Evolutionary conservation across 2,329 filamentous ascomycete species (phyloP).

Genomic region (Penicillium sp.): DNA sequence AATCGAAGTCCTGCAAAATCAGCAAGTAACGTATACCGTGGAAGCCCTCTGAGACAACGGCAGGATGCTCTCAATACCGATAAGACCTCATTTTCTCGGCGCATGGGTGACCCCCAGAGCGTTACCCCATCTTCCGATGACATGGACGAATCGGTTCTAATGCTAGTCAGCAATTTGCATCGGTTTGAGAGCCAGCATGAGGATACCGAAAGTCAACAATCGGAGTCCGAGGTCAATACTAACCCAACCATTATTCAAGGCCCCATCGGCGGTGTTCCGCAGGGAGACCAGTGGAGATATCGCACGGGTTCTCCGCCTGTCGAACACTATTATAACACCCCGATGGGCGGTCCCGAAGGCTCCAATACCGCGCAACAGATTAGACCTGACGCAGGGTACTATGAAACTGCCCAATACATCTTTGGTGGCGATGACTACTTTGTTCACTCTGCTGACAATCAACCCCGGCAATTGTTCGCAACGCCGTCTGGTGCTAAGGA

Average conservation of each 20-base stretch:
- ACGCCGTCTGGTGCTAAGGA: conserved; percentile 64
- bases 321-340: conserved; percentile 39
- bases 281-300: conserved; percentile 55
- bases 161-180: conserved; percentile 63
- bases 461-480: conserved; percentile 42
- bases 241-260: conserved; percentile 82
- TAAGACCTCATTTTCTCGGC: conserved; percentile 39
- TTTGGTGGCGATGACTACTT: conserved; percentile 41
- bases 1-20: conserved; percentile 30
- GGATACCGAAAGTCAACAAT: conserved; percentile 63
- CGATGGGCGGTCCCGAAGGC: conserved; percentile 52
- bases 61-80: conserved; percentile 37
- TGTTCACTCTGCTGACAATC: conserved; percentile 34
- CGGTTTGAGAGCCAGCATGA: conserved; percentile 67
- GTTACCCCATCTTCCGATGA: conserved; percentile 48
- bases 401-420: conserved; percentile 49
- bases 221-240: conserved; percentile 64
- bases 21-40: conserved; percentile 30
- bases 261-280: conserved; percentile 57
- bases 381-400: conserved; percentile 59
- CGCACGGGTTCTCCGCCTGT: conserved; percentile 51
- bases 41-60: conserved; percentile 48
- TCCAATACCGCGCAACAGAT: conserved; percentile 55
- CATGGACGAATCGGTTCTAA: conserved; percentile 51
- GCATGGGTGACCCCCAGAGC: conserved; percentile 49